Conservation (phyloP, 257 asterid species). For the Solanum rostratum region DNA sequence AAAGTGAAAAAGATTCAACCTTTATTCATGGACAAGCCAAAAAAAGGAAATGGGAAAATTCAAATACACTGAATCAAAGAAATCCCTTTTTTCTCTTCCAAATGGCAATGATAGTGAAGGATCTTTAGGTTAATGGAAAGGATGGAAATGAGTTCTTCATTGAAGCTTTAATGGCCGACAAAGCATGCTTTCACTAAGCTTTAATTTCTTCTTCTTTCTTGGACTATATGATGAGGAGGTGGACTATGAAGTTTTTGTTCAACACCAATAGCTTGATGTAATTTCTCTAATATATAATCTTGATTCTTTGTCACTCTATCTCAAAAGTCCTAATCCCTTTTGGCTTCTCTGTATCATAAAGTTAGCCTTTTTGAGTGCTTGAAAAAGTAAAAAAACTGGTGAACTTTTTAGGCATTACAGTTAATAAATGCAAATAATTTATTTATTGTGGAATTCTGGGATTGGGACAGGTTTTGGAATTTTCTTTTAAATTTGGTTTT, state of each 20-base stretch:
- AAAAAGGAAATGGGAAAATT: conserved; percentile 4
- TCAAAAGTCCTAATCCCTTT: conserved; percentile 1
- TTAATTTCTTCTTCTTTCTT: neutral
- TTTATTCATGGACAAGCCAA: conserved; percentile 11
- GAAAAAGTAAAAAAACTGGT: conserved; percentile 17
- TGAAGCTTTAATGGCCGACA: conserved; percentile 91
- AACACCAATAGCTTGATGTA: neutral
- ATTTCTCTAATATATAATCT: conserved; percentile 22
- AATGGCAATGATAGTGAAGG: conserved; percentile 24
- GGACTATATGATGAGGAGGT: neutral
- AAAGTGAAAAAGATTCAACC: conserved; percentile 11
- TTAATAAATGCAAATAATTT: conserved; percentile 17
- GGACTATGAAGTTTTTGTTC: neutral
- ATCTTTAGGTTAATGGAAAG: conserved; percentile 19
- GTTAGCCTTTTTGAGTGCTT: conserved; percentile 47
- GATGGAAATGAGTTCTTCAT: conserved; percentile 22
- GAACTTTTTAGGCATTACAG: conserved; percentile 24
- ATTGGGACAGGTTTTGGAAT: conserved; percentile 20
- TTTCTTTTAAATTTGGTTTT: neutral
- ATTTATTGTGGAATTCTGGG: conserved; percentile 25
- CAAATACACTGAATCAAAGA: conserved; percentile 41
- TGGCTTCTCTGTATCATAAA: conserved; percentile 16
- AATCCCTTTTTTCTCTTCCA: conserved; percentile 7
- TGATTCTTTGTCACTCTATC: conserved; percentile 32
- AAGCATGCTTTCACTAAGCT: conserved; percentile 51